Base-by-base conservation (phyloP, 805 yeast species). In the Hanseniaspora mollemarum region DNA sequence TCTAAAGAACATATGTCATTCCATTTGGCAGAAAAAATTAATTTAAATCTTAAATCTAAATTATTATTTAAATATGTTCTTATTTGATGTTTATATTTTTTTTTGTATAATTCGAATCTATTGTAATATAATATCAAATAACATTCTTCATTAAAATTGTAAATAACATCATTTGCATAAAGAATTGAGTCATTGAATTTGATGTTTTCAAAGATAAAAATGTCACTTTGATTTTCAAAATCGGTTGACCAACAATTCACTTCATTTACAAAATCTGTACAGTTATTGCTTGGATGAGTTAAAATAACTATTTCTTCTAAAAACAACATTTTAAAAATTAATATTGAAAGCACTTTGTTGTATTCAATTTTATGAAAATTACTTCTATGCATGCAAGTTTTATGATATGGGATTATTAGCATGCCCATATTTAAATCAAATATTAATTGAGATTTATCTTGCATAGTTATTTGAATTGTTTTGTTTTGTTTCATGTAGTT, bases 361-460 rank as follows among this genome's bases (percentile, higher is more conserved):
- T 35, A 44, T 25, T 35, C 35, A 7, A 44, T 19, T 12, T 36
- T n/a, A 16, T 44, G 38, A 38, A 45, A 37, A 37, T 45, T 37
- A 25, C 32, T 26, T n/a, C 16, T 37, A 2, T 28, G 36, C 21
- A 45, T 45, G n/a, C 25, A 21, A 18, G 49, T 37, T 9, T 37
- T 28, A 18, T 37, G 32, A 8, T 16, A 22, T 2, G 37, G 31
- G 12, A 37, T 45, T 4, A 5, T 18, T 21, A 45, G 8, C 6
- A 45, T 4, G 10, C 49, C 43, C 13, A 16, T 24, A 37, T 45
- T 45, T 21, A 25, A 16, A 22, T 45, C 43, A 45, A 45, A 45
- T 13, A 25, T 29, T 36, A 45, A 13, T 10, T 6, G 9, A 28
- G 13, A 22, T 19, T n/a, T 24, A 28, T 37, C 10, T 2, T 21